Conservation (phyloP, 306 rosid genomes). For the Malus orientalis region DNA sequence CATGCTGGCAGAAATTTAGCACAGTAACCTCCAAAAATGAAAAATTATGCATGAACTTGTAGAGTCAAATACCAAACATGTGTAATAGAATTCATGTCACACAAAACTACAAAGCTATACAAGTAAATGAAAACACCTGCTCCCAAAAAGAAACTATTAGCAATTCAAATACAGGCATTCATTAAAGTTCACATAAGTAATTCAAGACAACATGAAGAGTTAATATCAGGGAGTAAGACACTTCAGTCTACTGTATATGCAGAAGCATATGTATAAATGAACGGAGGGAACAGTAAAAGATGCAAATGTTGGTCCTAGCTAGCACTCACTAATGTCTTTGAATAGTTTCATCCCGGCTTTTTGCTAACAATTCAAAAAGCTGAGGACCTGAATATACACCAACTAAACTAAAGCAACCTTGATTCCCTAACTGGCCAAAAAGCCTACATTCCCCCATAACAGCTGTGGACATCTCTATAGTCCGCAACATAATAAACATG, state of each 20-base stretch:
- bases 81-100: not conserved
- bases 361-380: not conserved
- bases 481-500: not conserved
- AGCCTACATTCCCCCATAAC: not conserved
- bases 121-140: not conserved
- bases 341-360: not conserved
- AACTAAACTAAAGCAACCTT: not conserved
- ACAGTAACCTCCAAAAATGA: not conserved
- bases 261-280: no score
- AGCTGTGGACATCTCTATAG: not conserved
- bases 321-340: not conserved
- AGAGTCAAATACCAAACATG: not conserved
- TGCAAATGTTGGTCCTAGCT: not conserved
- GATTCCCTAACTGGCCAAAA: not conserved
- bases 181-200: not conserved
- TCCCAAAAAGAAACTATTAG: not conserved
- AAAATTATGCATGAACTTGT: not conserved
- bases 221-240: not conserved
- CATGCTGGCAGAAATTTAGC: not conserved
- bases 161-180: not conserved
- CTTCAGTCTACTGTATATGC: not conserved
- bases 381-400: not conserved
- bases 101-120: not conserved
- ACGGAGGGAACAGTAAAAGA: not conserved
- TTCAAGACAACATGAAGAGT: not conserved